Base-by-base conservation (phyloP, 352 stramenopile species). In the Pythium dissotocum region DNA sequence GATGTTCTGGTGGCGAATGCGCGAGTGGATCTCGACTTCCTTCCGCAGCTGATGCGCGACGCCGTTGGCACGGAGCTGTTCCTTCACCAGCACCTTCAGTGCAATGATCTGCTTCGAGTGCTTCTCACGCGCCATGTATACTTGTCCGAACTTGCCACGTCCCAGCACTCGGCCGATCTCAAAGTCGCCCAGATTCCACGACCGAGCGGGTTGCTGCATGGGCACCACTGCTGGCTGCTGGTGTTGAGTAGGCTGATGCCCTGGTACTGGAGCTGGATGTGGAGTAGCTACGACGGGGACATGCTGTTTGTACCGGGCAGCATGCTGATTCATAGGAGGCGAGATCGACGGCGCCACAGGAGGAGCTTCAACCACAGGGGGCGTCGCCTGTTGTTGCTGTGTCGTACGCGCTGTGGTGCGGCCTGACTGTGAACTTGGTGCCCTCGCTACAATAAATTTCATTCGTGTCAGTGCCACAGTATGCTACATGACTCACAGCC, bases 1-100 rank as follows among this genome's bases (percentile, higher is more conserved):
- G 42, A 98, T 97, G 69, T 97, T 90, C 56, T 82, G 72, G 68
- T 98, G 90, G 10, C 83, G 79, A 62, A 98, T 94, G 5, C 87
- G 85, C 30, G 82, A 95, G 63, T 98, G 93, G 64, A 98, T 94
- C 65, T 98, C 91, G 18, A 97, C 89, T 72, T 98, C 93, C 57
- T 97, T 92, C 40, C 79, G 72, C 2, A 98, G 77, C 55, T 96
- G 90, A 32, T 97, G 80, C 8, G 83, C 77, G 0, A 91, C 85
- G 32, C 85, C 85, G 1, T 80, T 76, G 10, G 76, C 68, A 16
- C 83, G 85, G 10, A 97, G 70, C 51, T 93, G 83, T 16, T 90
- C 81, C 61, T 97, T 98, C n/a, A 94, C 87, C 33, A 98, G 73
- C 61, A 97, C 83, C 67, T 98, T 98, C 30, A 98, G 73, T 30